Conservation (phyloP, 2,329 filamentous ascomycete species). For the Hymenoscyphus salicellus region DNA sequence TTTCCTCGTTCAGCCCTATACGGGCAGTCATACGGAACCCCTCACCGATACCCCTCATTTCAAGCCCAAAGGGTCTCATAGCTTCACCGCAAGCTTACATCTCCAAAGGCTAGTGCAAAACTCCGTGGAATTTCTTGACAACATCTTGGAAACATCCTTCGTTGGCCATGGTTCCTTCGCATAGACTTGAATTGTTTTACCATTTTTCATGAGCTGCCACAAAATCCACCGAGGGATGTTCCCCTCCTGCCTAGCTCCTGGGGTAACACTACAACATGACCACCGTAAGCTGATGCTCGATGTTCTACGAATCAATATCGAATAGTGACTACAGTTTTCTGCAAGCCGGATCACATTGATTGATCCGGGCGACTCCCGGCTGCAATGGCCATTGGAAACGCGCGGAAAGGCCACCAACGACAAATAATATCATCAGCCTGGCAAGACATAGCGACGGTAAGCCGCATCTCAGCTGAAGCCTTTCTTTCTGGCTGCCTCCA, state of each 20-base stretch:
- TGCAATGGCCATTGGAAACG: not conserved
- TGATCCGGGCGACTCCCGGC: not conserved
- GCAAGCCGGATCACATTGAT: not conserved
- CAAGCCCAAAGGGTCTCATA: too few species aligned
- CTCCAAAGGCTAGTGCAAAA: not conserved
- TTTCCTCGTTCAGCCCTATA: not conserved
- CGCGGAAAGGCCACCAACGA: not conserved
- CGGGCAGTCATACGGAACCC: not conserved
- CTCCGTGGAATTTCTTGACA: not conserved
- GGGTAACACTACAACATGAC: not conserved
- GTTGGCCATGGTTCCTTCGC: not conserved
- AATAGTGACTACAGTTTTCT: not conserved
- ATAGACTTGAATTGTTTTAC: not conserved
- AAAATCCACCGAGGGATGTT: not conserved
- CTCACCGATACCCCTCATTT: conserved; percentile 2
- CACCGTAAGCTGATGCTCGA: not conserved
- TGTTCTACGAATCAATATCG: not conserved
- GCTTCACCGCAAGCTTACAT: not conserved
- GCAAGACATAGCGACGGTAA: not conserved
- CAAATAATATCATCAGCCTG: not conserved
- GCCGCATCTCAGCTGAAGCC: not conserved
- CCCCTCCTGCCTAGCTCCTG: not conserved
- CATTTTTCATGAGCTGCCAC: not conserved
- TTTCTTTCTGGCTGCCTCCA: not conserved
- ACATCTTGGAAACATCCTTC: not conserved